These are phyloP conservation scores for Scutellaria galericulata DNA, from an alignment of 257 asterid genomes.

Conservation along the genomic window DNA sequence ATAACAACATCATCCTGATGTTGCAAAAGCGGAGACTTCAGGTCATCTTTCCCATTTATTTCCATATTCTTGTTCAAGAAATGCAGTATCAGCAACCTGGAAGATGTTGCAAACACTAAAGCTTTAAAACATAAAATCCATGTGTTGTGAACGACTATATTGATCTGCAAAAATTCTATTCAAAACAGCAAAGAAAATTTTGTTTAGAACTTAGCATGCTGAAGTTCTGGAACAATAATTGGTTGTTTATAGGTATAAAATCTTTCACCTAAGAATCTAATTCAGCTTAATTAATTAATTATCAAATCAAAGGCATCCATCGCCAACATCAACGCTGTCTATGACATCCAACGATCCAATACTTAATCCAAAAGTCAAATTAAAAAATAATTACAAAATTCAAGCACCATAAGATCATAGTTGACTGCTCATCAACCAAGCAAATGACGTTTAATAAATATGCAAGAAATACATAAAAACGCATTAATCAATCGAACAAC, in stretches of 20 bases:
- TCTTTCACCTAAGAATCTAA: background rate
- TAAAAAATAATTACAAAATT: background rate
- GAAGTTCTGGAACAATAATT: background rate
- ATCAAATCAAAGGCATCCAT: constrained; percentile 18
- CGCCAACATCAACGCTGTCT: background rate
- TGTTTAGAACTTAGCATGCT: background rate
- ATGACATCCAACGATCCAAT: background rate
- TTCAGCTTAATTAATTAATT: background rate
- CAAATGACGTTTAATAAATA: background rate
- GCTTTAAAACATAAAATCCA: background rate
- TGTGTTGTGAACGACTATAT: constrained; percentile 3
- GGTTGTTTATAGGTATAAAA: constrained; percentile 3
- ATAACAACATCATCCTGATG: constrained; percentile 55
- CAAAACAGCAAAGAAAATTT: constrained; percentile 2
- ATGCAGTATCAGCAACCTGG: constrained; percentile 33
- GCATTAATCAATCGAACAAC: background rate
- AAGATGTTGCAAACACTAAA: background rate
- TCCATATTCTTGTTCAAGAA: constrained; percentile 53
- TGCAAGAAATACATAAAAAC: background rate
- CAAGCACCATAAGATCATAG: background rate
- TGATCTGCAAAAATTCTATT: constrained; percentile 26
- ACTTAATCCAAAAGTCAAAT: background rate
- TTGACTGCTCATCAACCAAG: background rate
- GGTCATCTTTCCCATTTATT: constrained; percentile 59
- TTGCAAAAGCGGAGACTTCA: constrained; percentile 74